Base-by-base conservation (phyloP, 1,284 basidiomycete species). In the Waitea zeae region DNA sequence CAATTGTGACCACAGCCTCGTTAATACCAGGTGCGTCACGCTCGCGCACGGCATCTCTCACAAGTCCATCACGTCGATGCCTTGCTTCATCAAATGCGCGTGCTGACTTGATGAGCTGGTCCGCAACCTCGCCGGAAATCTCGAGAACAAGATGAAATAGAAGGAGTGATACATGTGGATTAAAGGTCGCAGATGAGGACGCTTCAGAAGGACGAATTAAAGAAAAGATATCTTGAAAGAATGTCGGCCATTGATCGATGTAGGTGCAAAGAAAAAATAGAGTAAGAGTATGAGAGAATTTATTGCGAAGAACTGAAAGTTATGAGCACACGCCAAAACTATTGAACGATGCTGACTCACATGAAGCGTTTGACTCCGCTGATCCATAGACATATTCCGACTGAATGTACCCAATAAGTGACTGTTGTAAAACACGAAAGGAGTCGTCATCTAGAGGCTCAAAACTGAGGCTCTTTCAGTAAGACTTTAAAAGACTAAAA, bases 221-320 rank as follows among this genome's bases (percentile, higher is more conserved):
- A 38, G 70, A 56, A 53, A 89, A 81, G 39, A 90, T 56, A 52
- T 86, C 72, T 43, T 64, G 56, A 61, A 89, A 82, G 62, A 88
- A 86, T 30, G 70, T 61, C 28, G 83, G 77, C 77, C 83, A 86
- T 53, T 78, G 76, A 31, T 75, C 68, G 41, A 75, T 70, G 57
- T 95, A 95, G 12, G 83, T 79, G 59, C 81, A 80, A 34, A 97
- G 69, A 59, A 98, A 93, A 54, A 98, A 77, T 38, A 96, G 70
- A 1, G 93, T 83, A 32, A 97, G 65, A n/a, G 90, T 93, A 60
- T 96, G 92, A 12, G 90, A 88, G 53, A 97, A 86, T 58, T 98
- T 98, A 67, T 99, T 99, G 50, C 90, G 77, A 39, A 95, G 58
- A 56, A 81, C 87, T 88, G 43, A 7, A 20, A 13, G 17, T 13